A percentile compares a stretch with the other conserved stretches of the same genome.
Conservation (phyloP, 495 filamentous ascomycete species). For the Tuber microsphaerosporum region DNA sequence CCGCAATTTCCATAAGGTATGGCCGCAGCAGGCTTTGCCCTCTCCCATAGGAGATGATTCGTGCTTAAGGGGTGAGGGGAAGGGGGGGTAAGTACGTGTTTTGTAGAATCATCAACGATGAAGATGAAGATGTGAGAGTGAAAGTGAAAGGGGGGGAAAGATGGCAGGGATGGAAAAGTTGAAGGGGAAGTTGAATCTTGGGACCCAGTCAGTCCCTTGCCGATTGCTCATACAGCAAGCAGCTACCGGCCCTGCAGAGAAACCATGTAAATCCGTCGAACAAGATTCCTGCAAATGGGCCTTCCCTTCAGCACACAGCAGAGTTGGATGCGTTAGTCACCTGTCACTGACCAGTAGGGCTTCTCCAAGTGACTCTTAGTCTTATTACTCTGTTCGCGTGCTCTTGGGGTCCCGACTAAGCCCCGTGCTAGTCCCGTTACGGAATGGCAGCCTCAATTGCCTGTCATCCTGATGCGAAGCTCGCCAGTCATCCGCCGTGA, state of each 20-base stretch:
- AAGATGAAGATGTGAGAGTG: neutral
- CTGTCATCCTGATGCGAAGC: constrained; percentile 23
- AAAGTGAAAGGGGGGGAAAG: neutral
- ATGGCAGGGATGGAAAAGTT: constrained; percentile 10
- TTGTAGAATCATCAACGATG: constrained; percentile 20
- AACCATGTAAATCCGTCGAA: constrained; percentile 34
- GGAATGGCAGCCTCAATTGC: constrained; percentile 36
- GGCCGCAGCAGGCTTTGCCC: constrained; percentile 16
- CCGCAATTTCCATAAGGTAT: constrained; percentile 20
- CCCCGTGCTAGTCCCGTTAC: constrained; percentile 30
- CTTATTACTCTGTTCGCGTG: constrained; percentile 39
- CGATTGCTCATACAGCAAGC: constrained; percentile 33
- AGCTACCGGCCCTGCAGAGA: constrained; percentile 35
- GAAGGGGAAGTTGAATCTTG: constrained; percentile 35
- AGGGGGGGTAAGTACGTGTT: constrained; percentile 25
- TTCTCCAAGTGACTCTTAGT: constrained; percentile 34
- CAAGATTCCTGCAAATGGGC: constrained; percentile 23
- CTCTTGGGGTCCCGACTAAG: constrained; percentile 28
- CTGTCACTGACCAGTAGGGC: constrained; percentile 30
- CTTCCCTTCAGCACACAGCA: constrained; percentile 10
- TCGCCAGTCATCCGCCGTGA: constrained; percentile 33
- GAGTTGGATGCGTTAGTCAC: constrained; percentile 35
- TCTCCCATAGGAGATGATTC: constrained; percentile 18
- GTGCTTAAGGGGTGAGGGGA: constrained; percentile 14
- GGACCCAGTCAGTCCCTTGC: constrained; percentile 36